phyloP scores from a whole-genome alignment of 2,329 filamentous ascomycete genomes.

The Diplodia seriata region DNA sequence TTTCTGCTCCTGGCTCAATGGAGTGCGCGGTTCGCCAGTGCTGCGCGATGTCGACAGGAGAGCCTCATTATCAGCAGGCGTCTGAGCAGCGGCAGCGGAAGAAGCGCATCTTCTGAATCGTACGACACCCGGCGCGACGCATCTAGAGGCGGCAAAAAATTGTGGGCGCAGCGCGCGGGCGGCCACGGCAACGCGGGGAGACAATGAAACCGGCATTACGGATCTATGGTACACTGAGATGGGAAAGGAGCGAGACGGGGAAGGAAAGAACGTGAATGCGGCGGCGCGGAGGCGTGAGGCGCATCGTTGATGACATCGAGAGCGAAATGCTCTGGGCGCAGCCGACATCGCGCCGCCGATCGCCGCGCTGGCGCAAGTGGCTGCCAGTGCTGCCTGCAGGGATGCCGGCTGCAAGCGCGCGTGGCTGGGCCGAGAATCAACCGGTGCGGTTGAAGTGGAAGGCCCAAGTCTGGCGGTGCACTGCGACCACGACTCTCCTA shows the following conservation, averaged over 20 bases:
- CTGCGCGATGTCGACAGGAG: constrained; percentile 1
- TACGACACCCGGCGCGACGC: constrained; percentile 6
- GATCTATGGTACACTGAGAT: constrained; percentile 3
- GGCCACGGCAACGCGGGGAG: background rate
- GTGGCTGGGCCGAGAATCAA: background rate
- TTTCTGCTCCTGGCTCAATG: constrained; percentile 44
- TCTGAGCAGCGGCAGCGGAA: constrained; percentile 5
- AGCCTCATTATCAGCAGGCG: background rate
- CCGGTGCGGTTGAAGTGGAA: constrained; percentile 5
- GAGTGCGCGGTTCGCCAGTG: constrained; percentile 15
- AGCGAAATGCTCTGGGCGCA: constrained; percentile 12
- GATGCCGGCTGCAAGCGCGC: background rate
- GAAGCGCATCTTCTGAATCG: constrained; percentile 25
- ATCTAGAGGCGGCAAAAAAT: constrained; percentile 9
- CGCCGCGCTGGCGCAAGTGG: background rate
- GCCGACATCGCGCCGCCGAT: constrained; percentile 31
- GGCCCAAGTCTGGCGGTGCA: constrained; percentile 28
- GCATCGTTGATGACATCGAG: constrained; percentile 23
- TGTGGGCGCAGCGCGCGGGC: constrained; percentile 20
- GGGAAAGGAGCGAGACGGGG: constrained; percentile 3
- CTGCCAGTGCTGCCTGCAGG: background rate
- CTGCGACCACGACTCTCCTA: constrained; percentile 21
- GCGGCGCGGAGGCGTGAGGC: constrained; percentile 1
- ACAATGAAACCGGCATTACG: constrained; percentile 8
- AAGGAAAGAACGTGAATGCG: background rate